Conservation (phyloP, 768 basidiomycete genomes). For the Pholiota microspora region DNA sequence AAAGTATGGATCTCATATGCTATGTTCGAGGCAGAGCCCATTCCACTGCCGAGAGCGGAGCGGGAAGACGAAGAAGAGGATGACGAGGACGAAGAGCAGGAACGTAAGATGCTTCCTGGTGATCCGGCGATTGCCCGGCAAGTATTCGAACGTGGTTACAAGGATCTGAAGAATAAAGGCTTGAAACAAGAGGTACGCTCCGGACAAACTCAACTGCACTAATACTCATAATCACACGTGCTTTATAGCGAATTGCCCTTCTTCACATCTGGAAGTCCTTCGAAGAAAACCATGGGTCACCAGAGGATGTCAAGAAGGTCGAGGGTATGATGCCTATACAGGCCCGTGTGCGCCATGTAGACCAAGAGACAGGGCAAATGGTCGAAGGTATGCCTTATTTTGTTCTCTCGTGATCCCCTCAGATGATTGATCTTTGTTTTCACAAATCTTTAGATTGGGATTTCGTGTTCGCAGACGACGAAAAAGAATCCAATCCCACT, state of each 20-base stretch:
- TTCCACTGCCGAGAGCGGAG: conserved; percentile 59
- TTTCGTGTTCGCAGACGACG: conserved; percentile 94
- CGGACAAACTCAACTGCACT: no score
- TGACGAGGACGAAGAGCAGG: conserved; percentile 52
- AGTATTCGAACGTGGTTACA: conserved; percentile 87
- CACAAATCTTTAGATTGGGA: conserved; percentile 90
- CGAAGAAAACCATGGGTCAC: conserved; percentile 76
- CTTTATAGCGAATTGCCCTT: conserved; percentile 76
- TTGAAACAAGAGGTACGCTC: conserved; percentile 83
- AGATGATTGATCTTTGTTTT: conserved; percentile 82
- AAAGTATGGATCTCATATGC: conserved; percentile 98
- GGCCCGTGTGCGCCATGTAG: conserved; percentile 53
- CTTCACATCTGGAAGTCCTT: conserved; percentile 96
- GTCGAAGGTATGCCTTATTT: conserved; percentile 66
- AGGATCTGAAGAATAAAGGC: conserved; percentile 75
- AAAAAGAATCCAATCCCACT: conserved; percentile 87
- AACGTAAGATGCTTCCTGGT: conserved; percentile 68
- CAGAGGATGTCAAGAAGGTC: conserved; percentile 76
- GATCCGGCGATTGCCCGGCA: conserved; percentile 67
- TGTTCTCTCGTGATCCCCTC: neutral
- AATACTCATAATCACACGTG: neutral
- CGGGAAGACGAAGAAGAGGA: conserved; percentile 69
- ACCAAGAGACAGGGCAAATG: conserved; percentile 80
- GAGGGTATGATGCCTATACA: conserved; percentile 87
- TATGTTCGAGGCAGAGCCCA: conserved; percentile 82